phyloP scores from a whole-genome alignment of 148 eudicot species.

The Hydrangea macrophylla region DNA sequence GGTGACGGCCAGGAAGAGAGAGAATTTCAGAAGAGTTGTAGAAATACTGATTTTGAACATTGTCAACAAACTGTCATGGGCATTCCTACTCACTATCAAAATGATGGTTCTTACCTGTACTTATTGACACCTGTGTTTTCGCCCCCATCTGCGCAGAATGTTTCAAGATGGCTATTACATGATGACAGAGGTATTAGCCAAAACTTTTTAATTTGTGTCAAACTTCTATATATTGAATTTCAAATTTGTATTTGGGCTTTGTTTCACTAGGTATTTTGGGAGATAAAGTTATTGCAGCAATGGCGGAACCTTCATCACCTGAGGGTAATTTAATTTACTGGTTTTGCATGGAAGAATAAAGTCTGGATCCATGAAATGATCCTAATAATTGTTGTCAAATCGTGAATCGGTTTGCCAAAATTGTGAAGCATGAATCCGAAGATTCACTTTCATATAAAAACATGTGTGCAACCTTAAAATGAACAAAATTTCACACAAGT shows the following conservation, averaged over 20 bases:
- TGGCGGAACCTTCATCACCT: conserved; percentile 17
- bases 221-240: not conserved
- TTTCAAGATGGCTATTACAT: conserved; percentile 55
- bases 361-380: not conserved
- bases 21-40: conserved; percentile 20
- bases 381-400: no score
- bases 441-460: no score
- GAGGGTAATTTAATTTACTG: conserved; percentile 15
- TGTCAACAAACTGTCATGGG: conserved; percentile 35
- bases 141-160: conserved; percentile 67
- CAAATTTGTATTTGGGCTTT: no score
- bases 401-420: no score
- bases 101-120: conserved; percentile 67
- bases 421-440: no score
- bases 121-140: conserved; percentile 68
- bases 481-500: no score
- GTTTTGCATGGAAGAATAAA: conserved; percentile 6
- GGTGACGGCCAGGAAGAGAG: conserved; percentile 23
- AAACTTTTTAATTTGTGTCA: conserved; percentile 2
- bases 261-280: not conserved
- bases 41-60: conserved; percentile 16
- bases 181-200: conserved; percentile 36
- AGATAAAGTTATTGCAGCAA: conserved; percentile 5
- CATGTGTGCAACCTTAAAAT: no score
- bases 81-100: conserved; percentile 51